Percentiles rank a stretch among this genome's conserved stretches.
Evolutionary conservation across 1,284 basidiomycete species (phyloP).

Genomic region (Sphagnurus paluster): DNA sequence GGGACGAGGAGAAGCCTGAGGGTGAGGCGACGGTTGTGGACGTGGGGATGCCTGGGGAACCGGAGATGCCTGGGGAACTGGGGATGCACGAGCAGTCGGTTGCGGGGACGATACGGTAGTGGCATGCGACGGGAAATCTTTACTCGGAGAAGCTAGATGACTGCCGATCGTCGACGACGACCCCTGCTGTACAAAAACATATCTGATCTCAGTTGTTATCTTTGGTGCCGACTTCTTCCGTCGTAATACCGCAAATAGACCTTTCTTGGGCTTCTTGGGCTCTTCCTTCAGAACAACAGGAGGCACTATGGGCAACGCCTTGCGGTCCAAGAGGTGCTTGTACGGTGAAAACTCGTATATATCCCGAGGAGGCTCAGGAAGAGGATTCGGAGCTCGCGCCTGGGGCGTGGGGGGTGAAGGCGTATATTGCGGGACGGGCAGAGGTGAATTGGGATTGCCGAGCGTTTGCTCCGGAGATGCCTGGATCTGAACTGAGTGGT

Average conservation of each 20-base stretch:
- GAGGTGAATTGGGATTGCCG: background rate
- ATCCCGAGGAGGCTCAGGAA: constrained; percentile 13
- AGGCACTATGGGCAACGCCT: constrained; percentile 5
- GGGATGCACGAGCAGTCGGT: background rate
- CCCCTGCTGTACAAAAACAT: constrained; percentile 5
- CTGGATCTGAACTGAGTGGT: background rate
- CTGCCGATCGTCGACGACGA: background rate
- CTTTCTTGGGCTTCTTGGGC: constrained; percentile 28
- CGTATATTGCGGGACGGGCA: background rate
- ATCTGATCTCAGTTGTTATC: constrained; percentile 14
- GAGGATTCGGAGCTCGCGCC: constrained; percentile 9
- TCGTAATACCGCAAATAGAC: constrained; percentile 32
- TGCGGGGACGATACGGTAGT: no score
- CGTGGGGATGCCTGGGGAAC: background rate
- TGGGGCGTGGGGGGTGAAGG: background rate
- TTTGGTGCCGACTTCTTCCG: constrained; percentile 21
- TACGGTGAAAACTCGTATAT: constrained; percentile 12
- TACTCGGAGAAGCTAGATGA: no score
- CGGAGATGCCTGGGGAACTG: background rate
- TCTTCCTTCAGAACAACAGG: constrained; percentile 10
- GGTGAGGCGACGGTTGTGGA: background rate
- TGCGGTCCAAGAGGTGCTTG: constrained; percentile 9
- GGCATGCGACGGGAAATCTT: no score
- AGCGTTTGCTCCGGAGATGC: background rate
- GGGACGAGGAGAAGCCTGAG: no score